phyloP scores from a whole-genome alignment of 768 basidiomycete genomes.

The Phaffia tasmanica region DNA sequence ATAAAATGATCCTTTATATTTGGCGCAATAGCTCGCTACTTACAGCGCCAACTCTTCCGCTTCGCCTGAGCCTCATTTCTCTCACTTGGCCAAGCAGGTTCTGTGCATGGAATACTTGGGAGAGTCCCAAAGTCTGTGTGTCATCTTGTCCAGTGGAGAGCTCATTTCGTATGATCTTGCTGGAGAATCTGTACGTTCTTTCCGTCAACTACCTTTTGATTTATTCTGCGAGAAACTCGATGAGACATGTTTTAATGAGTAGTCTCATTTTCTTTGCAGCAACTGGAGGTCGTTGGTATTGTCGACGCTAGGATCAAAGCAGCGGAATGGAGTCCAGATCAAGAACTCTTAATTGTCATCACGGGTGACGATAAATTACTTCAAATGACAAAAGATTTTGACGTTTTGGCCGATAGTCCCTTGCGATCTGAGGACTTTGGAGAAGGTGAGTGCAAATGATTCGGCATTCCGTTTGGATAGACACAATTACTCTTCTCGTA shows the following conservation, averaged over 20 bases:
- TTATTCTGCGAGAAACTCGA: not conserved
- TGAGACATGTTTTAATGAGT: not conserved
- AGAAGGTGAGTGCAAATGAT: constrained; percentile 49
- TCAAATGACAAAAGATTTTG: constrained; percentile 78
- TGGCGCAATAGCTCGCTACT: constrained; percentile 1
- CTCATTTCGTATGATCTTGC: constrained; percentile 56
- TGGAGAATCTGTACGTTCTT: constrained; percentile 39
- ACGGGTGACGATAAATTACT: constrained; percentile 74
- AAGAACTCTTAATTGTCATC: constrained; percentile 66
- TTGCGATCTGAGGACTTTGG: constrained; percentile 70
- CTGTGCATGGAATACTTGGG: constrained; percentile 51
- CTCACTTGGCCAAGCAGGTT: constrained; percentile 33
- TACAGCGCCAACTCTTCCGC: not conserved
- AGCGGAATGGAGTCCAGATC: constrained; percentile 86
- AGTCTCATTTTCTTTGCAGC: not conserved
- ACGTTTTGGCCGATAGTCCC: constrained; percentile 68
- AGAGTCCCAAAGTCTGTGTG: constrained; percentile 56
- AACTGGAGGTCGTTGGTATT: constrained; percentile 74
- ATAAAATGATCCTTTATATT: no score
- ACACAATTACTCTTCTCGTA: not conserved
- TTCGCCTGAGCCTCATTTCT: not conserved
- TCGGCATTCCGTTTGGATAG: not conserved
- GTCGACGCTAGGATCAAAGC: constrained; percentile 73
- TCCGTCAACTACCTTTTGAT: not conserved
- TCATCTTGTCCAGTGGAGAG: constrained; percentile 68